Evolutionary conservation across 164 flowering plant genomes (phyloP).

Genomic region (Buxus sempervirens): DNA sequence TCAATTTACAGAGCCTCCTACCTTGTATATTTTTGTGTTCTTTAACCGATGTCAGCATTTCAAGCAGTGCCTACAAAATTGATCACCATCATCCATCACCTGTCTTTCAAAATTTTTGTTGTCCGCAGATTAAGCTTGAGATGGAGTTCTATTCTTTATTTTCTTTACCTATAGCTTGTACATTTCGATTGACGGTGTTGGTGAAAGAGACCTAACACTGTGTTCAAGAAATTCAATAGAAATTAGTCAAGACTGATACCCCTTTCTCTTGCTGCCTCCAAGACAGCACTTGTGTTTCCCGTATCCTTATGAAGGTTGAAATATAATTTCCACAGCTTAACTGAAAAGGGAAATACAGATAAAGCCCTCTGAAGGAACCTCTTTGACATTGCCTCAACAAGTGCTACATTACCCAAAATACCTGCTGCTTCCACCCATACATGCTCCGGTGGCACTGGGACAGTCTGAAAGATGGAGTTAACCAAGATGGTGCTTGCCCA

Average conservation of each 20-base stretch:
- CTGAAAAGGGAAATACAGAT: slow-evolving; percentile 66
- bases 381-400: slow-evolving; percentile 32
- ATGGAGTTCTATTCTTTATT: too few species aligned
- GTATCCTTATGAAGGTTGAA: slow-evolving; percentile 21
- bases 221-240: background rate
- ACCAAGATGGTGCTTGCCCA: slow-evolving; percentile 72
- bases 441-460: slow-evolving; percentile 71
- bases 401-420: slow-evolving; percentile 34
- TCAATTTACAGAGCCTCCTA: too few species aligned
- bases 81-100: too few species aligned
- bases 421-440: slow-evolving; percentile 66
- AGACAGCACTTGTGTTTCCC: slow-evolving; percentile 25
- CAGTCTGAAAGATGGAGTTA: slow-evolving; percentile 48
- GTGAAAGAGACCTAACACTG: too few species aligned
- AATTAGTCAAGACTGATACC: slow-evolving; percentile 42
- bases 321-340: slow-evolving; percentile 61
- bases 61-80: too few species aligned
- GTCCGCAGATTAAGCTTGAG: too few species aligned
- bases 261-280: slow-evolving; percentile 45
- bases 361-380: slow-evolving; percentile 56
- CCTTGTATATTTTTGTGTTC: too few species aligned
- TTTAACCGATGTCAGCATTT: too few species aligned
- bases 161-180: too few species aligned
- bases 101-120: too few species aligned
- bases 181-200: too few species aligned